Base-by-base conservation (phyloP, 805 yeast species). In the Debaryomyces prosopidis region DNA sequence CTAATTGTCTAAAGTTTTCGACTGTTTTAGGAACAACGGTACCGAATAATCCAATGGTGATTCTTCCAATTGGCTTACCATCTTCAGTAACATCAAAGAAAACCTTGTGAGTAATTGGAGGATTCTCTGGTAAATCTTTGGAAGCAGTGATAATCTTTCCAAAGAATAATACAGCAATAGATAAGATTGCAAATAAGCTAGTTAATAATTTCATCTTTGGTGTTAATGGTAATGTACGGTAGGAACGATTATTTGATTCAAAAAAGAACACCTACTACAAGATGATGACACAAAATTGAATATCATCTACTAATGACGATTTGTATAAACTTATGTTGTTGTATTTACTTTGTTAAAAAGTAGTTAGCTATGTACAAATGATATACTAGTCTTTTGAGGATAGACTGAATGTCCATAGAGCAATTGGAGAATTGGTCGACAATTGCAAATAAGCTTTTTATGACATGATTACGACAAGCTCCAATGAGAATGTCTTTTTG, bases 41-140 rank as follows among this genome's bases (percentile, higher is more conserved):
- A 39, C 97, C 97, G 63, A 84, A 92, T 43, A 92, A 76, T 10
- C 97, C 98, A 64, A 92, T 75, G 47, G 84, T 87, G 52, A 92
- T 77, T 62, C 96, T 80, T 39, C 98, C 98, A 38, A 91, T 70
- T 4, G 72, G 58, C 64, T 83, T 71, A 43, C 81, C 94, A 48
- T 89, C 97, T 63, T 89, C 91, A 54, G 81, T 75, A 52, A 91
- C 73, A 63, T 92, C 97, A 58, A 91, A 90, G 71, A 75, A 92
- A 28, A 92, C 96, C 68, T 82, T 83, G 63, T 82, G 79, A 48
- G 96, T 89, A 63, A 89, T 60, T 40, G 70, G 73, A 33, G 87
- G 84, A 52, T 74, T 65, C 36, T 74, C 75, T 2, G 70, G 42
- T 31, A 44, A 39, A 9, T 39, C 50, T 19, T 41, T 49, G 10